Percentiles rank a stretch among this genome's conserved stretches.
Conservation (phyloP, 2,329 filamentous ascomycete genomes). For the Elsinoe batatas region DNA sequence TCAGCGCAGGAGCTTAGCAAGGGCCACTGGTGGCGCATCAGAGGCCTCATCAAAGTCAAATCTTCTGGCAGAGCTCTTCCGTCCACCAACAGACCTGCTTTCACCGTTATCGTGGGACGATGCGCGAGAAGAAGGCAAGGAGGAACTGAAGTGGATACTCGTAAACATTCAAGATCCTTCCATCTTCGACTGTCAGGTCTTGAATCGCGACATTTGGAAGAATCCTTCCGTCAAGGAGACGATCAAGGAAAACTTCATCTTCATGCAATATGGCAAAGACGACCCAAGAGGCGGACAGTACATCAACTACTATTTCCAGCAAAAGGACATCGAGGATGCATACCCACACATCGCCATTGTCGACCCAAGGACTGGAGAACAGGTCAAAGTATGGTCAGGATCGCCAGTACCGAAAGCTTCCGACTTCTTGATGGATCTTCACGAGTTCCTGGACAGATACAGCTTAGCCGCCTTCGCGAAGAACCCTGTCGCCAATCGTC, state of each 20-base stretch:
- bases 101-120: conserved; percentile 69
- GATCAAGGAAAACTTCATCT: conserved; percentile 85
- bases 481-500: conserved; percentile 78
- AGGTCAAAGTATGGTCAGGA: conserved; percentile 93
- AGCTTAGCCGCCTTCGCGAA: conserved; percentile 79
- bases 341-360: conserved; percentile 95
- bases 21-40: conserved; percentile 55
- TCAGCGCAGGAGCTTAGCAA: conserved; percentile 45
- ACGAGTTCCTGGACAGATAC: conserved; percentile 95
- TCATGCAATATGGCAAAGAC: conserved; percentile 86
- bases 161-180: conserved; percentile 92
- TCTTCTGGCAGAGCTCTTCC: conserved; percentile 81
- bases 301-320: conserved; percentile 78
- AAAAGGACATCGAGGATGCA: conserved; percentile 69
- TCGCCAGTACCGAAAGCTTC: conserved; percentile 62
- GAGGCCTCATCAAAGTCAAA: conserved; percentile 59
- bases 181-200: conserved; percentile 85
- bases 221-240: conserved; percentile 68
- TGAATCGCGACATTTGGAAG: conserved; percentile 97
- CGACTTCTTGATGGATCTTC: conserved; percentile 84
- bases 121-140: conserved; percentile 75
- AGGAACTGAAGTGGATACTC: conserved; percentile 84
- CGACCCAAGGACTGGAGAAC: conserved; percentile 89
- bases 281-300: conserved; percentile 71
- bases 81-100: conserved; percentile 87